phyloP scores from a whole-genome alignment of 495 filamentous ascomycete genomes.

The Pyrenopolyporus hunteri region DNA sequence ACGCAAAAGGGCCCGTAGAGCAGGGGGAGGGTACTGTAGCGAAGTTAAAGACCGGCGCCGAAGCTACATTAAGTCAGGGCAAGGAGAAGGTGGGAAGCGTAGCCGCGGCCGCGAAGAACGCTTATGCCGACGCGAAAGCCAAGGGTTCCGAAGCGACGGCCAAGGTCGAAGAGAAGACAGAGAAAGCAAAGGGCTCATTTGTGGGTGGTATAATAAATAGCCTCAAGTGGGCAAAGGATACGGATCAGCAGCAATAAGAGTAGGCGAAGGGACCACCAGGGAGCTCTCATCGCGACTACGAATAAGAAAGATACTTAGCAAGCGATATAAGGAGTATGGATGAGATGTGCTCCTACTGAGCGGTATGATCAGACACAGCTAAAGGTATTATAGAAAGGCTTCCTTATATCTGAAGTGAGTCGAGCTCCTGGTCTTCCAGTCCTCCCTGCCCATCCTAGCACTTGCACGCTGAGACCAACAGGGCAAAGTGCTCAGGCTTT shows the following conservation, averaged over 20 bases:
- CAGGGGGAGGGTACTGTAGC: constrained; percentile 3
- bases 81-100: constrained; percentile 37
- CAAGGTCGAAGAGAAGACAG: constrained; percentile 27
- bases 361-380: constrained; percentile 47
- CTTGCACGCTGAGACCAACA: neutral
- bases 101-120: constrained; percentile 40
- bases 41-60: constrained; percentile 18
- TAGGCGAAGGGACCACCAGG: constrained; percentile 39
- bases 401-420: neutral
- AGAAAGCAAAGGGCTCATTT: constrained; percentile 42
- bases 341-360: constrained; percentile 54
- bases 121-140: constrained; percentile 43
- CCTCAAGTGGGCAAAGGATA: constrained; percentile 44
- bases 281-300: constrained; percentile 44
- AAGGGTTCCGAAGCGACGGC: constrained; percentile 18
- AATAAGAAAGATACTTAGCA: constrained; percentile 51
- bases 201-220: constrained; percentile 42
- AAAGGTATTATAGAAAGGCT: constrained; percentile 38
- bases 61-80: constrained; percentile 24
- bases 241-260: constrained; percentile 32
- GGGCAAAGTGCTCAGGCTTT: neutral
- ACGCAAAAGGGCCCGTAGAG: constrained; percentile 22
- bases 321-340: constrained; percentile 56
- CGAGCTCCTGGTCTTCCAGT: neutral
- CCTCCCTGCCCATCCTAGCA: neutral